Conservation (phyloP, 2,329 filamentous ascomycete species). For the Cladosporium sp. region DNA sequence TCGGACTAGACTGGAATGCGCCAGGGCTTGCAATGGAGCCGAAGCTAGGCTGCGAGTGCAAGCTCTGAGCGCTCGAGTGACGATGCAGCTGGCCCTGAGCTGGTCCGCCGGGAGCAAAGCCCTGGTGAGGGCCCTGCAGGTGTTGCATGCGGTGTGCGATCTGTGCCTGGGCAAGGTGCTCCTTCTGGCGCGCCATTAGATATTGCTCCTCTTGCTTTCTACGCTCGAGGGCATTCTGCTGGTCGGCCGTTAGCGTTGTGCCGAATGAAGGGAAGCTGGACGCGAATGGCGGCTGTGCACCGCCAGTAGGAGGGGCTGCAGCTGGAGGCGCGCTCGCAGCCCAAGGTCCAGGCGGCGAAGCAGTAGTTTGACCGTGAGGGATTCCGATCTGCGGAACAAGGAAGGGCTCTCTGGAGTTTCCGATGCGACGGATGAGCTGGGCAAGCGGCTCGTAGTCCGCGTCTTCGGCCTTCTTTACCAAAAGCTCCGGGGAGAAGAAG, state of each 20-base stretch:
- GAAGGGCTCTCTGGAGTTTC: conserved; percentile 95
- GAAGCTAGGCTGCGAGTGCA: conserved; percentile 95
- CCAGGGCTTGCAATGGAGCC: conserved; percentile 88
- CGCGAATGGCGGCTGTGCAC: conserved; percentile 72
- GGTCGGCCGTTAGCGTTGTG: conserved; percentile 90
- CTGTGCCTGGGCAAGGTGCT: conserved; percentile 83
- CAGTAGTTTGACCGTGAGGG: conserved; percentile 61
- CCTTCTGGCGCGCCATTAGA: conserved; percentile 90
- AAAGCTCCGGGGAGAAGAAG: conserved; percentile 90
- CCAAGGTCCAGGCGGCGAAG: conserved; percentile 31
- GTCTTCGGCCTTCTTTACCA: conserved; percentile 93
- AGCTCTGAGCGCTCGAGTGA: conserved; percentile 87
- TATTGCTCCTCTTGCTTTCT: conserved; percentile 98
- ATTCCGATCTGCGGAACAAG: conserved; percentile 95
- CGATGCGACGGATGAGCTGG: conserved; percentile 89
- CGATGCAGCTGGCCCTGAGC: conserved; percentile 65
- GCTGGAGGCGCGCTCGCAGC: conserved; percentile 26
- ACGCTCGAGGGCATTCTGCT: conserved; percentile 94
- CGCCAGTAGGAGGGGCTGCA: conserved; percentile 30
- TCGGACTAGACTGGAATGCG: conserved; percentile 55
- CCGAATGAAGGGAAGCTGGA: conserved; percentile 94
- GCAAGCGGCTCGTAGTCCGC: conserved; percentile 89
- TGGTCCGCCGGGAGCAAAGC: conserved; percentile 31
- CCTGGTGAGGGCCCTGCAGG: conserved; percentile 47
- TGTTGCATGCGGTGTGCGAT: conserved; percentile 67